A percentile compares a stretch with the other conserved stretches of the same genome.
phyloP scores from a whole-genome alignment of 2,329 filamentous ascomycete genomes.

The Talaromyces sp. region DNA sequence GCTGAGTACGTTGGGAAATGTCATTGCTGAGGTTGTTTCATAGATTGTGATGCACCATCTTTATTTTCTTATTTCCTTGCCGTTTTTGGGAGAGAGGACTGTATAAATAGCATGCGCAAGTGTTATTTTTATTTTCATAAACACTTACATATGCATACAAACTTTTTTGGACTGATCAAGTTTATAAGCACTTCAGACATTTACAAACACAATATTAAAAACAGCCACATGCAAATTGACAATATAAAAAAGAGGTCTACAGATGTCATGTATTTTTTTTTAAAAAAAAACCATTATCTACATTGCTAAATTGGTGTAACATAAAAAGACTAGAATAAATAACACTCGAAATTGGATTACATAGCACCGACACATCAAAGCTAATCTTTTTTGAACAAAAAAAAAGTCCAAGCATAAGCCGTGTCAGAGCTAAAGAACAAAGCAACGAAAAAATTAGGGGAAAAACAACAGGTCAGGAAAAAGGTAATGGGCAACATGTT shows the following conservation, averaged over 20 bases:
- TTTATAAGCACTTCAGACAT: neutral
- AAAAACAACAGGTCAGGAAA: neutral
- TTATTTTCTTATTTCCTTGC: neutral
- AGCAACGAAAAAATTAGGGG: neutral
- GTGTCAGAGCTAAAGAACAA: neutral
- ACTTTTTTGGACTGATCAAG: neutral
- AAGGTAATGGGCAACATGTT: neutral
- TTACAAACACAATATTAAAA: neutral
- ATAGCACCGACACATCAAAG: neutral
- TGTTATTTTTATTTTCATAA: no score
- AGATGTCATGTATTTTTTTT: neutral
- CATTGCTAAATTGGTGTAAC: neutral
- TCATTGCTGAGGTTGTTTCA: constrained; percentile 64
- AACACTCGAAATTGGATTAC: neutral
- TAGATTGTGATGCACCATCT: constrained; percentile 10
- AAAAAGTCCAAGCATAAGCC: neutral
- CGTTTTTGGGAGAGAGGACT: neutral
- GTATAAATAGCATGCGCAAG: neutral
- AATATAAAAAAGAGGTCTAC: neutral
- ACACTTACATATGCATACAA: no score
- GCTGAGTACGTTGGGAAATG: constrained; percentile 73
- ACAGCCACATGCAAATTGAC: neutral
- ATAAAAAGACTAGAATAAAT: neutral
- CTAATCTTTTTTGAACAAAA: neutral
- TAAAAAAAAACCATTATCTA: neutral